Base-by-base conservation (phyloP, 1,284 basidiomycete species). In the Sporisorium scitamineum region DNA sequence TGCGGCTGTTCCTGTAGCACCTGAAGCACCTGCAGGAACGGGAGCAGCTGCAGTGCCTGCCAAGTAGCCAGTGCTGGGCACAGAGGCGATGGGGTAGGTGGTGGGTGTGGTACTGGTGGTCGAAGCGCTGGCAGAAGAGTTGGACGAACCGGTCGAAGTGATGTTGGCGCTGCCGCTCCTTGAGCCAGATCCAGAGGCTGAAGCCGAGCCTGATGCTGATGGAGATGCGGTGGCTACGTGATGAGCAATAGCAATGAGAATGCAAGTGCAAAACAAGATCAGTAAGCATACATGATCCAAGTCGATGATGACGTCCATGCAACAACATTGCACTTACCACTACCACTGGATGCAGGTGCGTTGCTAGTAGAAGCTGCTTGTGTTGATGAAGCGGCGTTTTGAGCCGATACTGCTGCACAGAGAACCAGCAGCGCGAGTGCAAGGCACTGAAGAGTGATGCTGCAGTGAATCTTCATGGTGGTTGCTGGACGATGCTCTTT, bases 11-110 rank as follows among this genome's bases (percentile, higher is more conserved):
- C 63, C 73, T 6, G 47, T 47, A 14, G 61, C 62, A 13, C 71
- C 67, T 0, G 62, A 61, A 20, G 45, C 61, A 8, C 62, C 58
- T 10, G 32, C 70, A 7, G 75, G 75, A 31, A 48, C 75, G 6
- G 75, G 75, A 22, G 71, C 75, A 18, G 42, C 41, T 7, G 66
- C 75, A 2, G 70, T 74, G 29, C 75, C 75, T 53, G 75, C 70
- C 53, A 78, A 44, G 24, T 69, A 66, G 14, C 70, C 75, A 0
- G 71, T 70, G 18, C 58, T 53, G 16, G 70, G 67, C 1, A 70
- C 75, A 18, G 54, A 54, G 2, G 75, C 75, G 59, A 73, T 64
- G 24, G 75, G 75, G 63, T 58, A 78, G 3, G 71, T 78, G 44
- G 71, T 59, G 9, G 71, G 71, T 1, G 75, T 78, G 18, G 63